A percentile compares a stretch with the other conserved stretches of the same genome.
phyloP scores from a whole-genome alignment of 2,329 filamentous ascomycete genomes.

The Ophiostoma piceae region DNA sequence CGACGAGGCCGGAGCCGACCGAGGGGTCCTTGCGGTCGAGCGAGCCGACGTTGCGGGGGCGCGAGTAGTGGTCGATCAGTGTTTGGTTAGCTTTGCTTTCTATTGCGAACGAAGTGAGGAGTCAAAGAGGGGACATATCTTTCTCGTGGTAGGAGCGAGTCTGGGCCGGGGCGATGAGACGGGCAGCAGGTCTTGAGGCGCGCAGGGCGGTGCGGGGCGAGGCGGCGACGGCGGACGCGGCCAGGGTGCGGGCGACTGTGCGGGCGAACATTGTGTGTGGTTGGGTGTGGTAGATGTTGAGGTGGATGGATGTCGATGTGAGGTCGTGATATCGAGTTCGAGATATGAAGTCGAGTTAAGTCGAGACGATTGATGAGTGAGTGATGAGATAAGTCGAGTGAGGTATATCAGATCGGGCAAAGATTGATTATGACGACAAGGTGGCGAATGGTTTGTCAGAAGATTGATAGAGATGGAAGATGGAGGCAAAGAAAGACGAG shows the following conservation, averaged over 20 bases:
- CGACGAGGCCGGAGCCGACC: conserved; percentile 85
- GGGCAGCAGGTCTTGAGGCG: conserved; percentile 21
- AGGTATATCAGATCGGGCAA: neutral
- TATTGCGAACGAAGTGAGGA: neutral
- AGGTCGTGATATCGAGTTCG: neutral
- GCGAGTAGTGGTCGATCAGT: conserved; percentile 32
- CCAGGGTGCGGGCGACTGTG: conserved; percentile 22
- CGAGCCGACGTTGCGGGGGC: conserved; percentile 49
- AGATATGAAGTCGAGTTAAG: neutral
- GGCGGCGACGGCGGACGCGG: conserved; percentile 14
- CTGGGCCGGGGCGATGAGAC: conserved; percentile 21
- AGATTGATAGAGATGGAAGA: neutral
- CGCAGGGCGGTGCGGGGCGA: conserved; percentile 26
- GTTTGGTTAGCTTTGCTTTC: conserved; percentile 9
- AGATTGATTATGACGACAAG: conserved; percentile 7
- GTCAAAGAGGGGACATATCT: conserved; percentile 26
- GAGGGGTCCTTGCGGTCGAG: conserved; percentile 69
- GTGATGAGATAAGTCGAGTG: neutral
- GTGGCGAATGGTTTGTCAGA: neutral
- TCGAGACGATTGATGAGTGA: neutral
- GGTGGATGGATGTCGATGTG: neutral
- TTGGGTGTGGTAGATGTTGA: neutral
- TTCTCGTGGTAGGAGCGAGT: conserved; percentile 30
- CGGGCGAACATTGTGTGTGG: conserved; percentile 25
- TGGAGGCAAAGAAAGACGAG: neutral